Base-by-base conservation (phyloP, 2,329 filamentous ascomycete species). In the Pseudogymnoascus verrucosus region DNA sequence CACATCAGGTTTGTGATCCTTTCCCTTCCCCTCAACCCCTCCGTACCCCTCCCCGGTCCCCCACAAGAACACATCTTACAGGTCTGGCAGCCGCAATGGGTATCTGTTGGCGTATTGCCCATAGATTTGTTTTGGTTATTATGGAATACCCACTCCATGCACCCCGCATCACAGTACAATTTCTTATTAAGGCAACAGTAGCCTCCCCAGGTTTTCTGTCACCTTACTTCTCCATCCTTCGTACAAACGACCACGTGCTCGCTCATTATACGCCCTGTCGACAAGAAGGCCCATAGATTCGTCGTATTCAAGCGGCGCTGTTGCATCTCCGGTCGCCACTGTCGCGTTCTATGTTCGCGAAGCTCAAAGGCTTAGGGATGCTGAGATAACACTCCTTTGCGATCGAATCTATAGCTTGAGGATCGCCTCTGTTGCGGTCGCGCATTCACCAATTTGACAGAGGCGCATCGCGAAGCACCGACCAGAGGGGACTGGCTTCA, bases 111-210 rank as follows among this genome's bases (percentile, higher is more conserved):
- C 14, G 28, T 57, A 57, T 57, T 57, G 28, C 26, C 51, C 16
- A 57, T 34, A 57, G 26, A 57, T 57, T 57, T 34, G 28, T 57
- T 51, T n/a, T n/a, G n/a, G n/a, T 54, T 54, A 57, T 57, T 57
- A 57, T 57, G 51, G 51, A 57, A 57, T 28, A 14, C 28, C 51
- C 51, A 34, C 28, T 34, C n/a, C 28, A 57, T 34, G 51, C 51
- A 57, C 51, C 51, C 28, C 34, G 51, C 28, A 57, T n/a, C 21
- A 31, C 26, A 34, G 51, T 57, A 57, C 28, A 19, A 57, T 57
- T 57, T 57, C 51, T 57, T 57, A 57, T 57, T 57, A 57, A 57
- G 51, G 51, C 51, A 57, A 57, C 51, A 57, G 51, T 57, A 57
- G 51, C 21, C 51, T 57, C 51, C 51, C 51, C 51, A 28, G 51